These are phyloP conservation scores for Mixia osmundae DNA, from an alignment of 1,284 basidiomycete genomes.

Conservation along the genomic window DNA sequence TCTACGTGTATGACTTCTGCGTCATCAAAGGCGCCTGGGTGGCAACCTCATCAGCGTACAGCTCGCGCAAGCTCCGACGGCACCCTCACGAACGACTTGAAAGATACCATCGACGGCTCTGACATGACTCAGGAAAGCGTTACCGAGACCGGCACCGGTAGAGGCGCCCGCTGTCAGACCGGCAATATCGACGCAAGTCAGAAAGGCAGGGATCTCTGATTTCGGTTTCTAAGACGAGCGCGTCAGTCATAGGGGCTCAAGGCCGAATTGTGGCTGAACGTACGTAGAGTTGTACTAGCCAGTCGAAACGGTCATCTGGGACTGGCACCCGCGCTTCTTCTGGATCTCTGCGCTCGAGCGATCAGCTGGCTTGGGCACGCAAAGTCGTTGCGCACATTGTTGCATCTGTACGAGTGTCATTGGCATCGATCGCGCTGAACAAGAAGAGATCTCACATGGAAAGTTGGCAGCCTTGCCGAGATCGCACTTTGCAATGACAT, in stretches of 20 bases:
- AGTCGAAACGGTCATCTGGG: conserved; percentile 85
- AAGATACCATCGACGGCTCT: conserved; percentile 98
- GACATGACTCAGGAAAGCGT: conserved; percentile 92
- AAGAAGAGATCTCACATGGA: conserved; percentile 40
- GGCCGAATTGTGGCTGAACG: too few species aligned
- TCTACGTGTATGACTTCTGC: conserved; percentile 98
- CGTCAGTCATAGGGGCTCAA: too few species aligned
- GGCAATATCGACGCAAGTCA: conserved; percentile 97
- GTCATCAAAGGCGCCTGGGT: conserved; percentile 61
- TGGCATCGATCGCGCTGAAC: background rate
- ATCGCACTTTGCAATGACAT: conserved; percentile 78
- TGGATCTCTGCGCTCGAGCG: background rate
- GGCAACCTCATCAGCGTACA: background rate
- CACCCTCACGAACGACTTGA: conserved; percentile 54
- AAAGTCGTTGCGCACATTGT: background rate
- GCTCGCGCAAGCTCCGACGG: background rate
- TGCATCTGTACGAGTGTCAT: background rate
- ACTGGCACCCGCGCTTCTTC: conserved; percentile 68
- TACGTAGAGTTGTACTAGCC: conserved; percentile 75
- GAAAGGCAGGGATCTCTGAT: conserved; percentile 69
- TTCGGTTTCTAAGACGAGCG: too few species aligned
- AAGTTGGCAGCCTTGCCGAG: conserved; percentile 63
- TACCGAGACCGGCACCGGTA: conserved; percentile 92
- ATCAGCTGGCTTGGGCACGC: background rate
- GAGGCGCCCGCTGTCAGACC: conserved; percentile 90